These are phyloP conservation scores for Fusarium newnesense DNA, from an alignment of 2,329 filamentous ascomycete genomes.

Conservation along the genomic window DNA sequence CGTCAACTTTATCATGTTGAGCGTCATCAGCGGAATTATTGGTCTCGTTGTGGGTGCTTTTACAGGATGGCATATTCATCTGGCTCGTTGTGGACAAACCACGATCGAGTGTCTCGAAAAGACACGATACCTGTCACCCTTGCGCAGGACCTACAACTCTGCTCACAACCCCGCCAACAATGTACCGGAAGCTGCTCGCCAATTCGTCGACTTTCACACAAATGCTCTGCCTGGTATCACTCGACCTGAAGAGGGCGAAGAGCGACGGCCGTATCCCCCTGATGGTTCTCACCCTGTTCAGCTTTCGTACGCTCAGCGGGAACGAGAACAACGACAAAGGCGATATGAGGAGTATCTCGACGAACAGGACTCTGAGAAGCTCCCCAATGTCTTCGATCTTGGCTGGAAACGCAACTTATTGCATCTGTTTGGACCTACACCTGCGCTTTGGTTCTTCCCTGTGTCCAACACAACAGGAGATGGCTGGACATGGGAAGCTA, in stretches of 20 bases:
- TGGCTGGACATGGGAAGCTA: constrained; percentile 94
- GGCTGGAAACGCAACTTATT: constrained; percentile 82
- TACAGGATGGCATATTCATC: constrained; percentile 88
- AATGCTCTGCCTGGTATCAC: constrained; percentile 84
- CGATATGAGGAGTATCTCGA: constrained; percentile 81
- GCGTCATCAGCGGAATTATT: constrained; percentile 89
- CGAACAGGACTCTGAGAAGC: constrained; percentile 85
- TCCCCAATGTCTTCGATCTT: constrained; percentile 94
- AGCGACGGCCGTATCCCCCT: constrained; percentile 48
- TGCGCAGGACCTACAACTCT: constrained; percentile 76
- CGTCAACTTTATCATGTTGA: constrained; percentile 89
- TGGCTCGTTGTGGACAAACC: constrained; percentile 83
- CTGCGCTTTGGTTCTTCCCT: constrained; percentile 81
- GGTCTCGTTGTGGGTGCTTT: constrained; percentile 90
- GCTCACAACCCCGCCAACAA: constrained; percentile 64
- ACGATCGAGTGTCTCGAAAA: constrained; percentile 98
- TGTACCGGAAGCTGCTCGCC: constrained; percentile 69
- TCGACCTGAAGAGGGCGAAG: constrained; percentile 83
- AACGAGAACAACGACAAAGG: constrained; percentile 63
- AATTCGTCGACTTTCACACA: constrained; percentile 82
- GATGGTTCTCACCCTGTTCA: constrained; percentile 55
- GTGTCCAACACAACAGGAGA: constrained; percentile 88
- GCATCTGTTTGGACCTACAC: constrained; percentile 82
- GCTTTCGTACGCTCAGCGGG: constrained; percentile 64
- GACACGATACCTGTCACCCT: constrained; percentile 87